Conservation (phyloP, 768 basidiomycete species). For the Sistotremastrum suecicum region DNA sequence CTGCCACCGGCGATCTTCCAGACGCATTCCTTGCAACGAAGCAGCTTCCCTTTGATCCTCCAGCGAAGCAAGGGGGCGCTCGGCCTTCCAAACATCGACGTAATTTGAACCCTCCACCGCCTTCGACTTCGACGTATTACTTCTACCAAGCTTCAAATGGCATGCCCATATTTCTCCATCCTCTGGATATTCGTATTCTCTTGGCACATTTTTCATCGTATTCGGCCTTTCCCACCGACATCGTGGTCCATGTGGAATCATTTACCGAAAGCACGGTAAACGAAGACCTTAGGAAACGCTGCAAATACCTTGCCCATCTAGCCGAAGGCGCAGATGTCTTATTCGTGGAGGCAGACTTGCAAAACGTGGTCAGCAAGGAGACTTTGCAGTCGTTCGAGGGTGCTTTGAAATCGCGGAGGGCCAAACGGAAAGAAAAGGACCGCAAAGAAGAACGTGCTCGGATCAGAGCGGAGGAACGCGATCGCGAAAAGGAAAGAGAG, state of each 20-base stretch:
- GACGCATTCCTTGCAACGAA: conserved; percentile 43
- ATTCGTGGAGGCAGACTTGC: conserved; percentile 81
- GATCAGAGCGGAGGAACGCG: conserved; percentile 60
- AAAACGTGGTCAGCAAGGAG: conserved; percentile 58
- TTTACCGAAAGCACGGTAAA: conserved; percentile 69
- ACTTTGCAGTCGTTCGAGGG: conserved; percentile 75
- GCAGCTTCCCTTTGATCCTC: conserved; percentile 6
- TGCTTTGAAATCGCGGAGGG: conserved; percentile 59
- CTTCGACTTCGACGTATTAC: conserved; percentile 81
- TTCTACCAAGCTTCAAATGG: conserved; percentile 94
- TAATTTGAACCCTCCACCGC: conserved; percentile 77
- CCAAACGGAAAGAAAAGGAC: conserved; percentile 67
- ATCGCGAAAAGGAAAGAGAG: conserved; percentile 40
- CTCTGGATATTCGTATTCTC: conserved; percentile 89
- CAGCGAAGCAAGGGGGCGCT: conserved; percentile 1
- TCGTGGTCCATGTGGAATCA: conserved; percentile 70
- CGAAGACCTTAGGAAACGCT: conserved; percentile 86
- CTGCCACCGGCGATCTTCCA: conserved; percentile 29
- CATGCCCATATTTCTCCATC: conserved; percentile 83
- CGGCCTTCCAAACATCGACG: conserved; percentile 37
- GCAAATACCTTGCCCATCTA: conserved; percentile 89
- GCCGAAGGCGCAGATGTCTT: conserved; percentile 87
- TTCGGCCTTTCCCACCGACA: conserved; percentile 67
- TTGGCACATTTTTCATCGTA: conserved; percentile 74
- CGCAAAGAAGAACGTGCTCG: conserved; percentile 81